Evolutionary conservation across 345 rosid genomes (phyloP), one percentile per base, ranked within the genome.

Genomic region (Brassica carinata): DNA sequence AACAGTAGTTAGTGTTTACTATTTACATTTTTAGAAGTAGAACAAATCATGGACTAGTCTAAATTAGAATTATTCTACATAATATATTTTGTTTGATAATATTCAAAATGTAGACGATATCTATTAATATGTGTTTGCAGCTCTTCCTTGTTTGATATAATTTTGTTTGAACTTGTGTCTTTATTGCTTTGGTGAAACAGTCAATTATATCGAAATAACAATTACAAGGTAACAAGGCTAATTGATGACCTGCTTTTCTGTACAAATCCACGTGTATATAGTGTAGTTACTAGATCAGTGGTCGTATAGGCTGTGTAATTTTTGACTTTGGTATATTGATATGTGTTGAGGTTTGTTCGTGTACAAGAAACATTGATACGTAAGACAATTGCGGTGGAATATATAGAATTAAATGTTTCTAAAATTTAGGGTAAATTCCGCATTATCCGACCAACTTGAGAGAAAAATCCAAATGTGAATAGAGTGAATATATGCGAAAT

Each of bases 381-480:
- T 53, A 53, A 53, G 58, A n/a, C 58, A 53, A 1, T n/a, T 53
- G 19, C 58, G 58, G 58, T 53, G 57, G 53, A 45, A 48, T 4
- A 4, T 48, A 48, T 51, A 55, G 17, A 55, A 55, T 1, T 36
- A 62, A 62, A 3, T n/a, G 36, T 34, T 23, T 51, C 23, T 63
- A 0, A 51, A 65, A 53, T 13, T 33, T 75, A 72, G 72, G 11
- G 6, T 5, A 34, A 8, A 9, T 67, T 66, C 78, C 57, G 19
- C 15, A 58, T 38, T 51, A 69, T 62, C 51, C 14, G 51, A 77
- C 64, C 81, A 71, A 77, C 48, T 69, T 43, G 62, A 77, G 34
- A 38, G 63, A 43, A 51, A 69, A 61, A 59, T 1, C 7, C 62
- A 61, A 69, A 17, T 59, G 48, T 17, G 15, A 53, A 71, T 71